Percentiles rank a stretch among this genome's conserved stretches.
These are phyloP conservation scores for Hemisphaericaspora xylofermentans DNA, from an alignment of 1,139 yeast species.

Conservation along the genomic window DNA sequence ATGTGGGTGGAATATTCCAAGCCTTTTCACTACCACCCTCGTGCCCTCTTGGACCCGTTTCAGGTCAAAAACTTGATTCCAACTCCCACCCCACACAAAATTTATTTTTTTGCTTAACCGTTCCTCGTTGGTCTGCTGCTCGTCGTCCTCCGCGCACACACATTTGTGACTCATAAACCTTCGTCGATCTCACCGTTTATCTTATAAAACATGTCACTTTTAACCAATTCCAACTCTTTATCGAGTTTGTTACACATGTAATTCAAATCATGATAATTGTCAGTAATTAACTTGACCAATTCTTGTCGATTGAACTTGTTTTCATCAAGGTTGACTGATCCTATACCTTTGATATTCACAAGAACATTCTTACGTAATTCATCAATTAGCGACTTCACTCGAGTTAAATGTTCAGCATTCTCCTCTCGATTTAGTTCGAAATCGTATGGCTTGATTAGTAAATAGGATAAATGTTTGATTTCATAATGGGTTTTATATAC, in stretches of 20 bases:
- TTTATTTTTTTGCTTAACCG: background rate
- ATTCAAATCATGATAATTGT: constrained; percentile 12
- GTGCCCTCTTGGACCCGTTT: background rate
- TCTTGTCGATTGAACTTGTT: constrained; percentile 11
- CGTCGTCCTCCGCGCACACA: background rate
- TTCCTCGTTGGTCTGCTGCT: background rate
- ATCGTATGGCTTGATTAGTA: constrained; percentile 9
- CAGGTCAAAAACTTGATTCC: background rate
- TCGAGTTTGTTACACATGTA: constrained; percentile 11
- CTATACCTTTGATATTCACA: constrained; percentile 1
- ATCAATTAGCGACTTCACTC: background rate
- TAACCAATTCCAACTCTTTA: constrained; percentile 10
- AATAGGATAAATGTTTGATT: constrained; percentile 14
- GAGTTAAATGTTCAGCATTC: background rate
- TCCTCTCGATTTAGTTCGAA: background rate
- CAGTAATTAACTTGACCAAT: constrained; percentile 11
- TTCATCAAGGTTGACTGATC: constrained; percentile 1
- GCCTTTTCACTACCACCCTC: background rate
- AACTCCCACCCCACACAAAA: background rate
- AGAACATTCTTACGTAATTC: constrained; percentile 3
- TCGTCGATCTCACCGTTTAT: background rate
- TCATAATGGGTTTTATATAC: constrained; percentile 13
- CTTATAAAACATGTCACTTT: constrained; percentile 12
- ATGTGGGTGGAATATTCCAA: background rate
- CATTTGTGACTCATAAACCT: background rate